A percentile compares a stretch with the other conserved stretches of the same genome.
Evolutionary conservation across 169 alveolate genomes (phyloP).

Genomic region (Eimeria tenella): DNA sequence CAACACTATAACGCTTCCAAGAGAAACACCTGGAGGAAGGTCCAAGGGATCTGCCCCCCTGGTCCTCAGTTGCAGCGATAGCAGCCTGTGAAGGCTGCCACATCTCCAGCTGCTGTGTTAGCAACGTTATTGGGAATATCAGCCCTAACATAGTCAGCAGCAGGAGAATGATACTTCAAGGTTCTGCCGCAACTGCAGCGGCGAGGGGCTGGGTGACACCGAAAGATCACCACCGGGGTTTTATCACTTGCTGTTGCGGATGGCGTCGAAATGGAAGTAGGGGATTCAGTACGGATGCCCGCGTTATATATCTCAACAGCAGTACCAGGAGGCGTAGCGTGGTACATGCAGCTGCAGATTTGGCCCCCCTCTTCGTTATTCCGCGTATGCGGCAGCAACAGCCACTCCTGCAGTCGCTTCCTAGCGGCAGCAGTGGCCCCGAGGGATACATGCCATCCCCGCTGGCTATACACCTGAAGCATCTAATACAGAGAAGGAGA

Average conservation of each 20-base stretch:
- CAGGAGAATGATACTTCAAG: background rate
- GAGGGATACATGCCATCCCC: conserved; percentile 11
- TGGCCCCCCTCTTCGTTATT: background rate
- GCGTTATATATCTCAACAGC: conserved; percentile 20
- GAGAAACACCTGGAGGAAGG: too few species aligned
- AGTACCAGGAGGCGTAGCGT: conserved; percentile 53
- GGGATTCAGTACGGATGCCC: conserved; percentile 21
- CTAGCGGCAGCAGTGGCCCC: conserved; percentile 12
- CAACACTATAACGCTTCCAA: too few species aligned
- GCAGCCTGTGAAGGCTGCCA: background rate
- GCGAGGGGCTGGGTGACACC: background rate
- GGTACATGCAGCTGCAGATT: conserved; percentile 54
- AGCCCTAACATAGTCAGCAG: background rate
- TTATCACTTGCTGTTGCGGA: background rate
- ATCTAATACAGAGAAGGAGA: conserved; percentile 38
- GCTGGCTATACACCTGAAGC: conserved; percentile 47
- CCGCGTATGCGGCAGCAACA: conserved; percentile 60
- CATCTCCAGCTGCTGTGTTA: background rate
- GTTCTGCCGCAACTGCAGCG: background rate
- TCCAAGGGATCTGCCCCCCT: too few species aligned
- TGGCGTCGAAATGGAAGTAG: background rate
- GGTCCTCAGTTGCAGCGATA: background rate
- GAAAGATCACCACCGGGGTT: background rate
- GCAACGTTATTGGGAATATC: background rate
- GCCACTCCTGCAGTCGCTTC: conserved; percentile 31